Conservation (phyloP, 2,329 filamentous ascomycete genomes). For the Cytospora schulzeri region DNA sequence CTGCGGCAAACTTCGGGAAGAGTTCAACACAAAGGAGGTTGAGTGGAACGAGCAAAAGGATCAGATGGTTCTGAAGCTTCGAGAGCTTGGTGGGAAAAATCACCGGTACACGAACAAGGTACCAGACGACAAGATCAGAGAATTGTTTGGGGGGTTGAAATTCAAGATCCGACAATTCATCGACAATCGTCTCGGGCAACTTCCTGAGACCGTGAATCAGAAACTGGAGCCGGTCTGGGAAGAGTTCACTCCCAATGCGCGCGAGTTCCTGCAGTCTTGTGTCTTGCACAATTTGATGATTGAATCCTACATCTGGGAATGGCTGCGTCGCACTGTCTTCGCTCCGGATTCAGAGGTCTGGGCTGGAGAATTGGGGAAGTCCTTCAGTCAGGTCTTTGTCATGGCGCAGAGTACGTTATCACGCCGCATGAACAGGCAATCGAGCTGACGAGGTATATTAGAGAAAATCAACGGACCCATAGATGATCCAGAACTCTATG, state of each 20-base stretch:
- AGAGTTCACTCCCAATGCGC: not conserved
- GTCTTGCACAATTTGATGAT: not conserved
- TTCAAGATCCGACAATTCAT: conserved; percentile 28
- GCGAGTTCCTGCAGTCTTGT: not conserved
- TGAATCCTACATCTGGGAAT: conserved; percentile 21
- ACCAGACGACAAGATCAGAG: conserved; percentile 25
- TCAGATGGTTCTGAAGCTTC: conserved; percentile 6
- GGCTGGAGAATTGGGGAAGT: conserved; percentile 1
- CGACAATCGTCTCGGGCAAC: not conserved
- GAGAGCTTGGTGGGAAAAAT: conserved; percentile 4
- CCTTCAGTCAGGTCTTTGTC: not conserved
- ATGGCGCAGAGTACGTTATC: not conserved
- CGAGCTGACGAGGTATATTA: conserved; percentile 9
- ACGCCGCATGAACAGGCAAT: too few relatives aligned
- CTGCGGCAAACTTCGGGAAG: not conserved
- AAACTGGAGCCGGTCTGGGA: not conserved
- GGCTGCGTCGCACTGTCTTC: not conserved
- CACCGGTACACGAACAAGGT: conserved; percentile 7
- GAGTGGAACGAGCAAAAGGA: not conserved
- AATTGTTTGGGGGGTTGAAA: conserved; percentile 14
- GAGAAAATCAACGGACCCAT: not conserved
- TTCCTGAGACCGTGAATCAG: not conserved
- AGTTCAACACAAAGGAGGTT: not conserved
- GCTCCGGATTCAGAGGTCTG: not conserved
- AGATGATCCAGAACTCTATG: not conserved